Evolutionary conservation across 257 asterid genomes (phyloP).

Genomic region (Solanum virginianum): DNA sequence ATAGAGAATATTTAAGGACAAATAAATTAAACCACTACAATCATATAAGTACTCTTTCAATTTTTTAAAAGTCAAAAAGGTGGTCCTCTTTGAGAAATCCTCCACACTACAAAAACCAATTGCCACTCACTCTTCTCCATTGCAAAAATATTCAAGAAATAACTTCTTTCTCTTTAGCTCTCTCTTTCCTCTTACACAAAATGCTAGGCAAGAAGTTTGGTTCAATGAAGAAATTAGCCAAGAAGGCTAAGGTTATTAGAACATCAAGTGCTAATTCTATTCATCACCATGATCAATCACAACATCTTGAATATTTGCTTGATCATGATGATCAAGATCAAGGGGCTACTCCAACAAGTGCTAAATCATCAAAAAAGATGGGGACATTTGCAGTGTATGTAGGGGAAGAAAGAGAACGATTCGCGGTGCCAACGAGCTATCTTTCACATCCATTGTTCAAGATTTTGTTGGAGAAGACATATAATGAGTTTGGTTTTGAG

Average conservation of each 20-base stretch:
- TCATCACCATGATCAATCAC: background rate
- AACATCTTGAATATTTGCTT: constrained; percentile 27
- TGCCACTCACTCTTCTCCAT: constrained; percentile 8
- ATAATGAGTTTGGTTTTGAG: constrained; percentile 50
- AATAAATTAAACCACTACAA: background rate
- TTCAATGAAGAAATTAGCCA: constrained; percentile 56
- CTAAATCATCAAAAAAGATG: constrained; percentile 19
- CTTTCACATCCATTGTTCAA: constrained; percentile 79
- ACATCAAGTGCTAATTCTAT: background rate
- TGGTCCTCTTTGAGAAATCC: constrained; percentile 1
- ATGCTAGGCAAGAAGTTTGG: constrained; percentile 64
- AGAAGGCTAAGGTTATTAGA: constrained; percentile 26
- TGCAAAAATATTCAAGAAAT: constrained; percentile 5
- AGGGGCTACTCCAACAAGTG: constrained; percentile 8
- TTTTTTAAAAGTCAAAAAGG: constrained; percentile 9
- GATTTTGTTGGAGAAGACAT: constrained; percentile 71
- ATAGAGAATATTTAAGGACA: background rate
- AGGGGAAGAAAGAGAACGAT: constrained; percentile 59
- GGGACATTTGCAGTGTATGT: constrained; percentile 63
- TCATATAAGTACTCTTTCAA: background rate
- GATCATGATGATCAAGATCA: constrained; percentile 4
- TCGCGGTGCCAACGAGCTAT: constrained; percentile 55
- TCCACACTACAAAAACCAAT: constrained; percentile 23
- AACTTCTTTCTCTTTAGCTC: background rate
- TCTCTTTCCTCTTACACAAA: background rate